These are phyloP conservation scores for Penicillium concentricum DNA, from an alignment of 2,329 filamentous ascomycete species.

Conservation along the genomic window DNA sequence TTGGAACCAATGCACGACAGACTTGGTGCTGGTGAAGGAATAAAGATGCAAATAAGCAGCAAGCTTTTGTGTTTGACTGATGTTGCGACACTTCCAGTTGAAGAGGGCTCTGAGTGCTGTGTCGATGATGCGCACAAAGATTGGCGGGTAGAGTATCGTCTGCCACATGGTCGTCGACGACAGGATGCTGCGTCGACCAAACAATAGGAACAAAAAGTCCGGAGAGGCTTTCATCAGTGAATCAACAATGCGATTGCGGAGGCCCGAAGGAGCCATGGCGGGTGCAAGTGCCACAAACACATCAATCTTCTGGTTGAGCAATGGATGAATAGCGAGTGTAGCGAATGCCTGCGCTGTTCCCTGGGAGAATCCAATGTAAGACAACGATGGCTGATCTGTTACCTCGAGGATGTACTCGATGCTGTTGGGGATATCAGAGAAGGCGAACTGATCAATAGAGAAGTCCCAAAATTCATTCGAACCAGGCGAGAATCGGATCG, in stretches of 20 bases:
- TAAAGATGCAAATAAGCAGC: conserved; percentile 95
- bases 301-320: conserved; percentile 87
- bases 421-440: conserved; percentile 93
- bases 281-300: conserved; percentile 95
- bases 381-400: conserved; percentile 78
- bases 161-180: conserved; percentile 97
- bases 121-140: conserved; percentile 88
- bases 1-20: conserved; percentile 98
- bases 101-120: conserved; percentile 79
- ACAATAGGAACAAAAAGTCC: conserved; percentile 86
- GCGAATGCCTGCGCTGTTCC: conserved; percentile 97
- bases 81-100: conserved; percentile 83
- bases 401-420: conserved; percentile 87
- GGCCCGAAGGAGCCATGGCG: conserved; percentile 90
- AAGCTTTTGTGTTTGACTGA: conserved; percentile 81
- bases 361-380: conserved; percentile 96
- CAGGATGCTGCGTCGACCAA: conserved; percentile 86
- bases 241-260: conserved; percentile 88
- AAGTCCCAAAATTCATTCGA: conserved; percentile 90
- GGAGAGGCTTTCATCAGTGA: conserved; percentile 91
- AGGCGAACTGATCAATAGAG: conserved; percentile 96
- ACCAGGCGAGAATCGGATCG: conserved; percentile 70
- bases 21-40: conserved; percentile 95
- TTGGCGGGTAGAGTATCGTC: conserved; percentile 87
- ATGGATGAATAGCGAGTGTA: conserved; percentile 85